A percentile compares a stretch with the other conserved stretches of the same genome.
Conservation (phyloP, 202 grass and related monocot genomes). For the Elaeis oleifera region DNA sequence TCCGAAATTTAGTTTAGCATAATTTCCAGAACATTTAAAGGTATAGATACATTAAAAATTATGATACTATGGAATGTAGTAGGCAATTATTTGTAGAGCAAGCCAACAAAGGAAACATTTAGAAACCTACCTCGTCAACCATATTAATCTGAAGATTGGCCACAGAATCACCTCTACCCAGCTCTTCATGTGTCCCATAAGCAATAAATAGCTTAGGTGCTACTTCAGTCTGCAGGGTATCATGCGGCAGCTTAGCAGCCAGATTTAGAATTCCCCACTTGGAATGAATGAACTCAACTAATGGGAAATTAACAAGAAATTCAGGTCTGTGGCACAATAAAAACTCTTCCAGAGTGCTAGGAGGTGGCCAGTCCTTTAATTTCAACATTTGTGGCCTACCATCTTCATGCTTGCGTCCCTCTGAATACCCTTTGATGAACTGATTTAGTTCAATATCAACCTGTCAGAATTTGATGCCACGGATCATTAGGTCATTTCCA, state of each 20-base stretch:
- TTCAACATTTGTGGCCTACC: conserved; percentile 52
- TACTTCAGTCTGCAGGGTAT: conserved; percentile 64
- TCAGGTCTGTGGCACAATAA: conserved; percentile 83
- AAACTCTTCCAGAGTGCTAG: conserved; percentile 65
- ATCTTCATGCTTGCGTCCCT: conserved; percentile 38
- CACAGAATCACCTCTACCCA: conserved; percentile 43
- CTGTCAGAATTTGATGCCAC: conserved; percentile 31
- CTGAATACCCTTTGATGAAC: conserved; percentile 88
- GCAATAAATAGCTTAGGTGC: conserved; percentile 64
- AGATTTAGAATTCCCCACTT: conserved; percentile 94
- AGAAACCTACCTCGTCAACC: conserved; percentile 73
- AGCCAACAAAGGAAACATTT: background rate
- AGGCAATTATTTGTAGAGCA: background rate
- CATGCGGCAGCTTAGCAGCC: conserved; percentile 69
- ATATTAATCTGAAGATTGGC: conserved; percentile 79
- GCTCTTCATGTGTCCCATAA: conserved; percentile 55
- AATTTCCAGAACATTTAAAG: too few relatives aligned
- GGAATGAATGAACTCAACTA: conserved; percentile 95
- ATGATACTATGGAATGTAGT: too few relatives aligned
- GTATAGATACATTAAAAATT: too few relatives aligned
- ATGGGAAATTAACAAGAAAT: conserved; percentile 90
- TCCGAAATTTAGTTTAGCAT: too few relatives aligned
- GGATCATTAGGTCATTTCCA: too few relatives aligned
- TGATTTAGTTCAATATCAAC: conserved; percentile 67
- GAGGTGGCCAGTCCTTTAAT: conserved; percentile 76